A percentile compares a stretch with the other conserved stretches of the same genome.
These are phyloP conservation scores for Amanita pseudoporphyria DNA, from an alignment of 768 basidiomycete genomes.

Conservation along the genomic window DNA sequence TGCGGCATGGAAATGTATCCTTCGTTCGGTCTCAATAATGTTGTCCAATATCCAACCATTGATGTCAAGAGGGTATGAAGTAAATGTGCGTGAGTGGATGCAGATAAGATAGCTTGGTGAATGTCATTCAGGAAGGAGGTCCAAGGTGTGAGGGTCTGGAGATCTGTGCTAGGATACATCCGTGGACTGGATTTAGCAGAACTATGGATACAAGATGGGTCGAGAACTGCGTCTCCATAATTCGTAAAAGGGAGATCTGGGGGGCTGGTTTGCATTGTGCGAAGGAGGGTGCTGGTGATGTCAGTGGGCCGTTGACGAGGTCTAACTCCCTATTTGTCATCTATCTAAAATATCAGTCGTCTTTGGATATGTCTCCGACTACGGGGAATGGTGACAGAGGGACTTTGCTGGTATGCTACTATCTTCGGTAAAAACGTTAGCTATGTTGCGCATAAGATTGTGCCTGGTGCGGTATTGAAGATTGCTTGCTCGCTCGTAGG, in stretches of 20 bases:
- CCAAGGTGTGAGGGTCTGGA: slow-evolving; percentile 6
- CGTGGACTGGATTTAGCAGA: slow-evolving; percentile 4
- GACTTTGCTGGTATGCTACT: no score
- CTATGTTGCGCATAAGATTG: no score
- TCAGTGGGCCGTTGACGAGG: no score
- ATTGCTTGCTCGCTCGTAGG: no score
- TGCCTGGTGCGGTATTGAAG: no score
- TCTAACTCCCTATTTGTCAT: no score
- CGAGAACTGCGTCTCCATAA: slow-evolving; percentile 7
- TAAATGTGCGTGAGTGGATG: slow-evolving; percentile 6
- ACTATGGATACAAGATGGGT: slow-evolving; percentile 2
- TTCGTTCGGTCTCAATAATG: neutral
- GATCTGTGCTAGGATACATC: slow-evolving; percentile 8
- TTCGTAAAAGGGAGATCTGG: slow-evolving; percentile 7
- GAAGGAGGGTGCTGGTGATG: neutral
- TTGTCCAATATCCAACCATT: neutral
- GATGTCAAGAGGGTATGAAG: slow-evolving; percentile 5
- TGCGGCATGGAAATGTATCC: slow-evolving; percentile 5
- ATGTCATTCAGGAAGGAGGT: slow-evolving; percentile 9
- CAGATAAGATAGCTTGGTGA: slow-evolving; percentile 8
- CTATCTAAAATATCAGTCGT: no score
- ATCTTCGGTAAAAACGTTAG: no score
- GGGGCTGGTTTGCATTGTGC: neutral
- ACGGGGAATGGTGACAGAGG: no score
- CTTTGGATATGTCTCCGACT: no score